Evolutionary conservation across 2,329 filamentous ascomycete species (phyloP).

Genomic region (Ambrosiella beaveri): DNA sequence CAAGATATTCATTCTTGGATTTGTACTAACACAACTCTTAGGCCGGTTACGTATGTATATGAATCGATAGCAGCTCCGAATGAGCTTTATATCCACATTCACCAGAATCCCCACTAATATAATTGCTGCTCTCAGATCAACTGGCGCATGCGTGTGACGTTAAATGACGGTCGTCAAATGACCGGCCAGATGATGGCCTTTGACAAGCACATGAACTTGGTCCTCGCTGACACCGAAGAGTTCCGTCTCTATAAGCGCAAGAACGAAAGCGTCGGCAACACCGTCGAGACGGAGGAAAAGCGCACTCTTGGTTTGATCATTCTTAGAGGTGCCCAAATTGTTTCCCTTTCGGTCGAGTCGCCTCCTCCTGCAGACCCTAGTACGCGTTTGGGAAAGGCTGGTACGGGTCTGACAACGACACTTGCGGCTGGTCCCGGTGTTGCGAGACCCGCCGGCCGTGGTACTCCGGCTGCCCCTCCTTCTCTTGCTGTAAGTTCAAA

Average conservation of each 20-base stretch:
- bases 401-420: conserved; percentile 48
- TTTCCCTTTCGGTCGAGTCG: conserved; percentile 88
- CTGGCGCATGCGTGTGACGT: conserved; percentile 94
- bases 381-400: conserved; percentile 65
- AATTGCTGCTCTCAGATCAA: conserved; percentile 55
- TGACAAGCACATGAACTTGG: conserved; percentile 99
- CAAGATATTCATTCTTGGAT: background rate
- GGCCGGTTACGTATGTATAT: conserved; percentile 51
- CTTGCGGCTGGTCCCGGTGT: conserved; percentile 76
- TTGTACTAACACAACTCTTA: conserved; percentile 20
- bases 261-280: conserved; percentile 48
- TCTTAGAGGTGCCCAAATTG: conserved; percentile 82
- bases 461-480: conserved; percentile 44
- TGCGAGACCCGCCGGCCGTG: conserved; percentile 76
- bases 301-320: conserved; percentile 91
- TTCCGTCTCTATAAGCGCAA: conserved; percentile 83
- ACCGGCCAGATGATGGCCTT: conserved; percentile 97
- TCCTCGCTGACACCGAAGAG: conserved; percentile 96
- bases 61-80: background rate
- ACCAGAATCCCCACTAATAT: background rate
- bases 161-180: conserved; percentile 92
- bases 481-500: conserved; percentile 51
- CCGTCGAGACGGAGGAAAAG: conserved; percentile 87
- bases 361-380: conserved; percentile 89
- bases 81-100: background rate